Evolutionary conservation across 2,329 filamentous ascomycete genomes (phyloP), one percentile per base, ranked within the genome.

Genomic region (Lasiodiplodia sp.): DNA sequence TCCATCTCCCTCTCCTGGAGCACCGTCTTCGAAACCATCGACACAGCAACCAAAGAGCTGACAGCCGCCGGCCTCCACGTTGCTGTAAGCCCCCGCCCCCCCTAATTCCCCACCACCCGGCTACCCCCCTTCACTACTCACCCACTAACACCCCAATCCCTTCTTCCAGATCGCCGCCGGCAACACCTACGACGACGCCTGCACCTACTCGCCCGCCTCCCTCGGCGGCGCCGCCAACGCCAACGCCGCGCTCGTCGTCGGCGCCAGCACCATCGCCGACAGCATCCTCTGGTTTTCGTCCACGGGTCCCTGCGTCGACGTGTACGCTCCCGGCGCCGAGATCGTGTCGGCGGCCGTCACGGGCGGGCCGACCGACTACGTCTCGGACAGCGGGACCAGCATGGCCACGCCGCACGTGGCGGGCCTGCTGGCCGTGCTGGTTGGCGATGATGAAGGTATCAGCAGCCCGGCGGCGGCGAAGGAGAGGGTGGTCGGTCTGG

Each of bases 341-440:
- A 75, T 81, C 31, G 76, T 79, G 1, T 84, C 81, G 70, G 79
- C 86, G n/a, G 87, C 71, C 69, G 65, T 67, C 25, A 67, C 81
- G 25, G 75, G 40, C 40, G 40, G 76, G 53, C 77, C 77, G 34
- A 69, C 67, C 5, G 63, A 18, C 18, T 64, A 84, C 79, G 79
- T 78, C 66, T 81, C 75, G 57, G 83, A 87, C 72, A 84, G 82
- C 18, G 88, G 87, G 31, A 89, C 88, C 12, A 86, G 83, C 64
- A 89, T 89, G 87, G 88, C 89, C 47, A 85, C 85, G 25, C 89
- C 89, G 10, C 89, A 91, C 75, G 83, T 91, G 56, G 85, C 87
- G 47, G 89, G 89, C 65, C 82, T 91, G 12, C 87, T 87, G 23
- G 89, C 89, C 44, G 91, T 91, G 78, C 81, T 91, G 53, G 88